These are phyloP conservation scores for Ustilago hordei DNA, from an alignment of 1,284 basidiomycete species.

Conservation along the genomic window DNA sequence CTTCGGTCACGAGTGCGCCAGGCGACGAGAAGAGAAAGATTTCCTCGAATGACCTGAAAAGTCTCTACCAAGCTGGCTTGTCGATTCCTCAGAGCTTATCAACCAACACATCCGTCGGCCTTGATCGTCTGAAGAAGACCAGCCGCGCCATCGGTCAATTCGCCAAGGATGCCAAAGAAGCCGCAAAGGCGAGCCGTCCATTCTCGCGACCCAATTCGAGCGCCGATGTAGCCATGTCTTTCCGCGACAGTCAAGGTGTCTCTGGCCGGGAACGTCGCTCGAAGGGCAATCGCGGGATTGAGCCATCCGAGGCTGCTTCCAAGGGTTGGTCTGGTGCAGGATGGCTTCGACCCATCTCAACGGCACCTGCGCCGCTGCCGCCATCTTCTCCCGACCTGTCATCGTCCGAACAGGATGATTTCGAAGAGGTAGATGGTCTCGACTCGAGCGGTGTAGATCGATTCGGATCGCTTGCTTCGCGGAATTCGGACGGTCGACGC, in stretches of 20 bases:
- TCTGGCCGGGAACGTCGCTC: slow-evolving; percentile 20
- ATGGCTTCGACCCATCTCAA: slow-evolving; percentile 43
- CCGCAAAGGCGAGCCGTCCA: slow-evolving; percentile 14
- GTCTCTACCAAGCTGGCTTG: slow-evolving; percentile 34
- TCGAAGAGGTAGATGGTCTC: slow-evolving; percentile 13
- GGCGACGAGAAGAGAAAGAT: slow-evolving; percentile 17
- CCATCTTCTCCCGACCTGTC: slow-evolving; percentile 14
- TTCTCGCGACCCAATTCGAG: slow-evolving; percentile 23
- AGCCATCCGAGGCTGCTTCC: slow-evolving; percentile 42
- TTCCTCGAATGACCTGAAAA: slow-evolving; percentile 42
- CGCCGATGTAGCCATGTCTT: not conserved
- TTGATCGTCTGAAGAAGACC: slow-evolving; percentile 41
- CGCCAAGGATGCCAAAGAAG: slow-evolving; percentile 40
- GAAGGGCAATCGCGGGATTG: slow-evolving; percentile 42
- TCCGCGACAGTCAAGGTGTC: slow-evolving; percentile 21
- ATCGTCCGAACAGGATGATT: slow-evolving; percentile 16
- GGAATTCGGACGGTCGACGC: slow-evolving; percentile 25
- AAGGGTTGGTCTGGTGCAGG: slow-evolving; percentile 54
- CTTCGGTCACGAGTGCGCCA: slow-evolving; percentile 7
- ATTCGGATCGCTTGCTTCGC: slow-evolving; percentile 9
- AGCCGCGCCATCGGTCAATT: slow-evolving; percentile 36
- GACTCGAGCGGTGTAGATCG: slow-evolving; percentile 5
- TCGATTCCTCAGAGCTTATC: slow-evolving; percentile 39
- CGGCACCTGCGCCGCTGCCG: slow-evolving; percentile 23
- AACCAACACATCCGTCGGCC: slow-evolving; percentile 35